Conservation (phyloP, 139 green algal species). For the Ettlia oleoabundans region DNA sequence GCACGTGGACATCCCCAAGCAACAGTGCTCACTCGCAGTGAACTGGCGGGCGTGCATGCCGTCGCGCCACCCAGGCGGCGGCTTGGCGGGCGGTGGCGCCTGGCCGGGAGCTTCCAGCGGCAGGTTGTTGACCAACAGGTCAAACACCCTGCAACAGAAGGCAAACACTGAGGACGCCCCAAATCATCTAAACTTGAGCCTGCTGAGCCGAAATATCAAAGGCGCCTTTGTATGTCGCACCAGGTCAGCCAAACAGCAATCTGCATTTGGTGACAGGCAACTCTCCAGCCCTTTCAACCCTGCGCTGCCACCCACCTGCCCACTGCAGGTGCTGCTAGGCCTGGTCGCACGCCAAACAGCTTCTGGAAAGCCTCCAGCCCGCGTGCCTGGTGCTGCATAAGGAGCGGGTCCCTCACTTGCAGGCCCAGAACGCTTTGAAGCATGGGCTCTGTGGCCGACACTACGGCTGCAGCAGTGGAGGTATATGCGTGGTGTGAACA, state of each 20-base stretch:
- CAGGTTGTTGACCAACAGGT: slow-evolving; percentile 46
- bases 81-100: slow-evolving; percentile 44
- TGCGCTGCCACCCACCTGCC: slow-evolving; percentile 13
- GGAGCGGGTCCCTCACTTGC: slow-evolving; percentile 32
- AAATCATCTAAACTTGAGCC: too few relatives aligned
- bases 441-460: slow-evolving; percentile 44
- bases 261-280: not conserved
- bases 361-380: slow-evolving; percentile 45
- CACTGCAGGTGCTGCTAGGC: slow-evolving; percentile 16
- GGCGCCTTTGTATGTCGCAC: not conserved
- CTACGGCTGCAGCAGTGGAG: slow-evolving; percentile 2
- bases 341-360: slow-evolving; percentile 33
- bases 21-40: slow-evolving; percentile 9
- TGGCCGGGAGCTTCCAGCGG: slow-evolving; percentile 37
- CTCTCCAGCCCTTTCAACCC: not conserved
- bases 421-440: slow-evolving; percentile 50
- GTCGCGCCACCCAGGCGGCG: slow-evolving; percentile 48
- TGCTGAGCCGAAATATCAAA: not conserved
- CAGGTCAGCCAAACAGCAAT: not conserved
- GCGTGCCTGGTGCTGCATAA: slow-evolving; percentile 41
- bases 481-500: too few relatives aligned
- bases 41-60: slow-evolving; percentile 41
- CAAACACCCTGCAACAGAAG: slow-evolving; percentile 45
- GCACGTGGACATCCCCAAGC: not conserved
- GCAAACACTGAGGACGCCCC: too few relatives aligned